Percentiles rank a stretch among this genome's conserved stretches.
These are phyloP conservation scores for Aechmea fasciata DNA, from an alignment of 176 grass and related monocot genomes.

Conservation along the genomic window DNA sequence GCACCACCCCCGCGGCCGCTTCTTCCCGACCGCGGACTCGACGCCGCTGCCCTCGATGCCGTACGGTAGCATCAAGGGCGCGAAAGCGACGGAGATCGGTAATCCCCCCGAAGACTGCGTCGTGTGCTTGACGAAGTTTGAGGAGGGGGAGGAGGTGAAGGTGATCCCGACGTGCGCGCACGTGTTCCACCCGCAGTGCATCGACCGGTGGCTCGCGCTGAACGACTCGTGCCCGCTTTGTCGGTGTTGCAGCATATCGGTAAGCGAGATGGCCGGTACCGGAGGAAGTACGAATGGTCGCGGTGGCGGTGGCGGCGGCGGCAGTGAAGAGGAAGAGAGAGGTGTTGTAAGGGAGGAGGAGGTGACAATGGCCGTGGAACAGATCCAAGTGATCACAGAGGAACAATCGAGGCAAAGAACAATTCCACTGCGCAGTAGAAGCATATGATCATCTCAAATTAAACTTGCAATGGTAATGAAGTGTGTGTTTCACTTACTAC, in stretches of 20 bases:
- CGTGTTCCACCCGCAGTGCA: slow-evolving; percentile 55
- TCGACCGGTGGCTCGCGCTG: slow-evolving; percentile 58
- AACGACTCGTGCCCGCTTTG: slow-evolving; percentile 57
- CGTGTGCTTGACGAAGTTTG: slow-evolving; percentile 48
- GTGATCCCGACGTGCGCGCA: slow-evolving; percentile 53
- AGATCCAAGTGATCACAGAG: too few species aligned
- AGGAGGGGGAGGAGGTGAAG: slow-evolving; percentile 45
- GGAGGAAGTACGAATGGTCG: neutral
- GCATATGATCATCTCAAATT: too few species aligned
- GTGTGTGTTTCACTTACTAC: too few species aligned
- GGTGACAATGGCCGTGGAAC: too few species aligned
- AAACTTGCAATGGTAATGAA: too few species aligned
- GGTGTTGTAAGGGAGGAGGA: too few species aligned
- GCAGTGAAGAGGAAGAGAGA: neutral
- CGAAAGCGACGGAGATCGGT: neutral
- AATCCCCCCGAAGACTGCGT: slow-evolving; percentile 35
- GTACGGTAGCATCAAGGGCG: slow-evolving; percentile 11
- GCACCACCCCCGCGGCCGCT: neutral
- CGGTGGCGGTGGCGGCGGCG: neutral
- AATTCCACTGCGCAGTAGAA: too few species aligned
- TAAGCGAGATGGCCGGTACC: too few species aligned
- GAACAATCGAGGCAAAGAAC: too few species aligned
- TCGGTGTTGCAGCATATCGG: slow-evolving; percentile 21
- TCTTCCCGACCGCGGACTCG: neutral
- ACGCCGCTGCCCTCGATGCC: slow-evolving; percentile 24